Conservation (phyloP, 768 basidiomycete genomes). For the Holtermanniella nyarrowii region DNA sequence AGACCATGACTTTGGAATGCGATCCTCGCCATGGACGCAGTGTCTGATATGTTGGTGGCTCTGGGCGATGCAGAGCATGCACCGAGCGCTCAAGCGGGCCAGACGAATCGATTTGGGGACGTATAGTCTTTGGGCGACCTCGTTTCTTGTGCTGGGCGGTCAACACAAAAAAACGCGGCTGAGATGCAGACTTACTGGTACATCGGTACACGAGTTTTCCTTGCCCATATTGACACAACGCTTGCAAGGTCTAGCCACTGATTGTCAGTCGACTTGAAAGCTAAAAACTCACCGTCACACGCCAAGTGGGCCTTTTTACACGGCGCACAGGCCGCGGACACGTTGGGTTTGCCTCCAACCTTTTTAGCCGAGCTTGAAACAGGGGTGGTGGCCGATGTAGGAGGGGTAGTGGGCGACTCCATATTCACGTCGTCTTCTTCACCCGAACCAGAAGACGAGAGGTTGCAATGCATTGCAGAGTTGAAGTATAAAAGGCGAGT, state of each 20-base stretch:
- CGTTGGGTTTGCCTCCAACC: constrained; percentile 27
- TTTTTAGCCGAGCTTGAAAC: constrained; percentile 14
- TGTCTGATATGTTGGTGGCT: too few species aligned
- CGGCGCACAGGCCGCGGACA: constrained; percentile 28
- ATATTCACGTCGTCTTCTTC: too few species aligned
- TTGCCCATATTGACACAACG: constrained; percentile 31
- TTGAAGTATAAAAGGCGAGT: too few species aligned
- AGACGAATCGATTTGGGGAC: background rate
- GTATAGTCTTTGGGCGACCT: constrained; percentile 21
- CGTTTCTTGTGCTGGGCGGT: constrained; percentile 27
- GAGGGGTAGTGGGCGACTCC: too few species aligned
- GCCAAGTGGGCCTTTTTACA: constrained; percentile 34
- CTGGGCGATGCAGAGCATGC: too few species aligned
- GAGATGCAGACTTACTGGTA: constrained; percentile 23
- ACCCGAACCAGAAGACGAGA: too few species aligned
- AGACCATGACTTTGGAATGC: too few species aligned
- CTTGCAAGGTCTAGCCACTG: constrained; percentile 25
- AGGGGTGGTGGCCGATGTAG: too few species aligned
- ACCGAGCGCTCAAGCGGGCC: background rate
- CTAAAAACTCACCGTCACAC: constrained; percentile 13
- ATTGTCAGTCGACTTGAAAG: background rate
- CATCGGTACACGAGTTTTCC: constrained; percentile 28
- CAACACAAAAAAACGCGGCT: background rate
- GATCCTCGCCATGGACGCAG: too few species aligned
- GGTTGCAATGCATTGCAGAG: too few species aligned